A percentile compares a stretch with the other conserved stretches of the same genome.
These are phyloP conservation scores for Sordaria brevicollis DNA, from an alignment of 495 filamentous ascomycete genomes.

Conservation along the genomic window DNA sequence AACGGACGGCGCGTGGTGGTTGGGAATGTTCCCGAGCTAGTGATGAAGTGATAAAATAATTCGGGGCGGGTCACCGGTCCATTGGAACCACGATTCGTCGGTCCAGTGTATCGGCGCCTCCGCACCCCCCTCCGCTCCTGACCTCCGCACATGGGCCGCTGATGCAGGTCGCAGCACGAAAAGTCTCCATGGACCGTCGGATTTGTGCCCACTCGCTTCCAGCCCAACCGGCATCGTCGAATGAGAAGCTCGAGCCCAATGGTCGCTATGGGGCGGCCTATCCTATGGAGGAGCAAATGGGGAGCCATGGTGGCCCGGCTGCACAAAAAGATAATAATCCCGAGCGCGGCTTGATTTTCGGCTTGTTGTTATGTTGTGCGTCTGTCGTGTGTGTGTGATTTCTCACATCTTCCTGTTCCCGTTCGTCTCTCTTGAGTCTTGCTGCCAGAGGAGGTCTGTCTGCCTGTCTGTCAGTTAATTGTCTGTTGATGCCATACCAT, in stretches of 20 bases:
- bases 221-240: slow-evolving; percentile 14
- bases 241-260: slow-evolving; percentile 20
- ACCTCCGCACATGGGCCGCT: slow-evolving; percentile 5
- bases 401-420: neutral
- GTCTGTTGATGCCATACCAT: neutral
- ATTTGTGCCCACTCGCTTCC: slow-evolving; percentile 5
- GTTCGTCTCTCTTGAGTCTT: too few relatives aligned
- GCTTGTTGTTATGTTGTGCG: too few relatives aligned
- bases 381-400: neutral
- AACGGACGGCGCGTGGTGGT: slow-evolving; percentile 18
- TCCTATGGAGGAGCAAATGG: neutral
- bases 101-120: neutral
- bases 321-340: slow-evolving; percentile 19
- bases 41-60: neutral
- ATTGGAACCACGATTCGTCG: slow-evolving; percentile 1
- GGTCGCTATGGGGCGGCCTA: neutral
- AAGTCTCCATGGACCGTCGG: neutral
- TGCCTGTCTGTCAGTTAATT: neutral
- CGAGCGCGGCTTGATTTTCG: slow-evolving; percentile 9
- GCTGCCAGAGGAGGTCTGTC: neutral
- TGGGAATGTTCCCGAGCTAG: slow-evolving; percentile 6
- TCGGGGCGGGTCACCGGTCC: neutral
- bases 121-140: slow-evolving; percentile 1
- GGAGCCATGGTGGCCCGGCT: neutral
- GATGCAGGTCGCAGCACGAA: slow-evolving; percentile 8